These are phyloP conservation scores for Chamaecyparis obtusa DNA, from an alignment of 75 land plant species.

Conservation along the genomic window DNA sequence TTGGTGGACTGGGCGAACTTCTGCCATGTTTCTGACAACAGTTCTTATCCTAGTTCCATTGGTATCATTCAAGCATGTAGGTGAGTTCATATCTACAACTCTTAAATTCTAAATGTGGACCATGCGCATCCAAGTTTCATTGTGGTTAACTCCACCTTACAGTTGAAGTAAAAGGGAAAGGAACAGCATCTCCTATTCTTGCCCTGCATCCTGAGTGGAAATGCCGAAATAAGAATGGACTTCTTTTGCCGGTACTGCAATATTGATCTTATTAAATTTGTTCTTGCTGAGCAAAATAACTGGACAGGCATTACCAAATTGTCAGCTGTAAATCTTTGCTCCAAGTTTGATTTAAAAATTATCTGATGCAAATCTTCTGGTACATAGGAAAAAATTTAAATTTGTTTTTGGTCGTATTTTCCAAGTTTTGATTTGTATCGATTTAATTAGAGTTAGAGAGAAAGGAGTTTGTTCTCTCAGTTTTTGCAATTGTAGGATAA, in stretches of 20 bases:
- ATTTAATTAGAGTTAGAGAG: not conserved
- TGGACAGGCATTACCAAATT: not conserved
- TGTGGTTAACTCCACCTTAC: not conserved
- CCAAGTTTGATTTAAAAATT: not conserved
- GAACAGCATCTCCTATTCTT: not conserved
- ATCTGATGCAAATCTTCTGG: not conserved
- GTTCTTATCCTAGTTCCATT: conserved; percentile 30
- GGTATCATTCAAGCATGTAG: conserved; percentile 23
- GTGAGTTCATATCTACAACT: conserved; percentile 9
- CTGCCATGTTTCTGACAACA: conserved; percentile 34
- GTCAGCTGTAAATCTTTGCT: not conserved
- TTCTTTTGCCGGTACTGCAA: not conserved
- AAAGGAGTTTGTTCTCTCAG: not conserved
- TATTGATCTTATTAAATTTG: not conserved
- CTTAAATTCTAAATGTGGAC: not conserved
- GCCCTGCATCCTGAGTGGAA: not conserved
- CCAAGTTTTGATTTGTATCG: not conserved
- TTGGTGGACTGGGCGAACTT: conserved; percentile 85
- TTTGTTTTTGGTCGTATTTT: not conserved
- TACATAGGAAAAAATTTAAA: not conserved
- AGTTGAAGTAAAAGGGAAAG: not conserved
- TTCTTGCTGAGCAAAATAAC: not conserved
- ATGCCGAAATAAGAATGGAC: not conserved
- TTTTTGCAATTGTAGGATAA: not conserved
- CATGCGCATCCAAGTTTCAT: not conserved